These are phyloP conservation scores for Pholiota microspora DNA, from an alignment of 768 basidiomycete species.

Conservation along the genomic window DNA sequence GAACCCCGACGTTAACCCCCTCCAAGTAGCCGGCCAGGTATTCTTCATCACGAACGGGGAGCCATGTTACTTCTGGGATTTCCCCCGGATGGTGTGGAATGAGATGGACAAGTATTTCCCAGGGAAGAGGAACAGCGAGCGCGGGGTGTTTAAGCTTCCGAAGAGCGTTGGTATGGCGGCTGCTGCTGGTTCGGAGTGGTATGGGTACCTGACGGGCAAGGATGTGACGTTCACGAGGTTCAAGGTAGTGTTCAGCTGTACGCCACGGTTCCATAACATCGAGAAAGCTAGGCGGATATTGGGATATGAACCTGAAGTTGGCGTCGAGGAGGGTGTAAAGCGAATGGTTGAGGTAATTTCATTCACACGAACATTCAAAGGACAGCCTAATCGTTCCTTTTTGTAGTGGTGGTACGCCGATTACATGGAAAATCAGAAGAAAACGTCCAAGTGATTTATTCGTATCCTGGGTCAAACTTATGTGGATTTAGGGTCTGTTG, in stretches of 20 bases:
- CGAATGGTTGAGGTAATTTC: conserved; percentile 63
- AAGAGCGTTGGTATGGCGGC: conserved; percentile 64
- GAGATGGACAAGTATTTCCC: conserved; percentile 60
- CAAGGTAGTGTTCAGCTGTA: conserved; percentile 78
- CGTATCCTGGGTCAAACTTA: neutral
- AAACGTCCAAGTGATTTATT: conserved; percentile 15
- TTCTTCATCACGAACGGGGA: conserved; percentile 99
- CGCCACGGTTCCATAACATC: conserved; percentile 86
- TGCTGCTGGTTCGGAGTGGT: conserved; percentile 73
- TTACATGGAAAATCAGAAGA: conserved; percentile 36
- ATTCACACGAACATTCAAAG: neutral
- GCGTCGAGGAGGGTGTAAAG: conserved; percentile 84
- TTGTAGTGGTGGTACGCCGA: conserved; percentile 48
- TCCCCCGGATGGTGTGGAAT: conserved; percentile 78
- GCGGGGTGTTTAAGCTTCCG: conserved; percentile 47
- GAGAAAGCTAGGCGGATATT: conserved; percentile 90
- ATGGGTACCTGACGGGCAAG: conserved; percentile 69
- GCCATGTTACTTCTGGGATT: conserved; percentile 96
- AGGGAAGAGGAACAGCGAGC: conserved; percentile 40
- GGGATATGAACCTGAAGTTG: conserved; percentile 91
- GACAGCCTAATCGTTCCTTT: neutral
- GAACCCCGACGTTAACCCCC: conserved; percentile 46
- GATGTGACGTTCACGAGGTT: conserved; percentile 85
- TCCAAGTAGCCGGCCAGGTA: conserved; percentile 86
- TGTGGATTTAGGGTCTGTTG: neutral